Conservation (phyloP, 2,329 filamentous ascomycete species). For the Aspergillus nomiae region DNA sequence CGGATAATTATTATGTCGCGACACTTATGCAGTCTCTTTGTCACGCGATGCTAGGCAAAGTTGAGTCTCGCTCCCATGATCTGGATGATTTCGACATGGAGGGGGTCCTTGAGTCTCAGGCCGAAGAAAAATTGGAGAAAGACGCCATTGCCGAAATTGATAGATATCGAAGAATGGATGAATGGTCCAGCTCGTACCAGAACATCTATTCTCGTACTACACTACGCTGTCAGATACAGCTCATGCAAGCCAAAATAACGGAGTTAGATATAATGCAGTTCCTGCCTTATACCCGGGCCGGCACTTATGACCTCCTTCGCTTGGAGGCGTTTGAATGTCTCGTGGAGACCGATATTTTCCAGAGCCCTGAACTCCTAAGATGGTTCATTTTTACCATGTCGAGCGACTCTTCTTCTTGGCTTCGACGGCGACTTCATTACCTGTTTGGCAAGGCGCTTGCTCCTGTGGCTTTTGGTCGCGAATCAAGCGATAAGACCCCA, state of each 20-base stretch:
- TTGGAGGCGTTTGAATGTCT: conserved; percentile 62
- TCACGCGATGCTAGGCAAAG: conserved; percentile 53
- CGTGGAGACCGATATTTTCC: conserved; percentile 57
- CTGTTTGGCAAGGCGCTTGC: conserved; percentile 60
- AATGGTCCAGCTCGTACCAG: conserved; percentile 67
- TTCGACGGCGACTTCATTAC: conserved; percentile 55
- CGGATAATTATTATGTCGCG: conserved; percentile 86
- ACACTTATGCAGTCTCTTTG: conserved; percentile 70
- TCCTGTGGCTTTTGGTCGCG: conserved; percentile 60
- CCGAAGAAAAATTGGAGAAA: conserved; percentile 57
- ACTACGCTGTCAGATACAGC: conserved; percentile 59
- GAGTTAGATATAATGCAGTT: conserved; percentile 59
- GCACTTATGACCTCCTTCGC: conserved; percentile 63
- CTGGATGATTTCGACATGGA: conserved; percentile 49
- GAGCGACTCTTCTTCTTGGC: conserved; percentile 59
- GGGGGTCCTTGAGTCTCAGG: conserved; percentile 51
- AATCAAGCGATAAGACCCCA: conserved; percentile 34
- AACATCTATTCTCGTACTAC: conserved; percentile 65
- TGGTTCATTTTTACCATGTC: conserved; percentile 61
- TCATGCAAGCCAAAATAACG: conserved; percentile 57
- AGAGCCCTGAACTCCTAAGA: conserved; percentile 53
- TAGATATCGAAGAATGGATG: conserved; percentile 64
- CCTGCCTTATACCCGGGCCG: conserved; percentile 61
- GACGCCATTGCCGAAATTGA: conserved; percentile 64
- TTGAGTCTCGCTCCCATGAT: conserved; percentile 42